Percentiles rank a stretch among this genome's conserved stretches.
Conservation (phyloP, 2,329 filamentous ascomycete species). For the Laburnicola sp. region DNA sequence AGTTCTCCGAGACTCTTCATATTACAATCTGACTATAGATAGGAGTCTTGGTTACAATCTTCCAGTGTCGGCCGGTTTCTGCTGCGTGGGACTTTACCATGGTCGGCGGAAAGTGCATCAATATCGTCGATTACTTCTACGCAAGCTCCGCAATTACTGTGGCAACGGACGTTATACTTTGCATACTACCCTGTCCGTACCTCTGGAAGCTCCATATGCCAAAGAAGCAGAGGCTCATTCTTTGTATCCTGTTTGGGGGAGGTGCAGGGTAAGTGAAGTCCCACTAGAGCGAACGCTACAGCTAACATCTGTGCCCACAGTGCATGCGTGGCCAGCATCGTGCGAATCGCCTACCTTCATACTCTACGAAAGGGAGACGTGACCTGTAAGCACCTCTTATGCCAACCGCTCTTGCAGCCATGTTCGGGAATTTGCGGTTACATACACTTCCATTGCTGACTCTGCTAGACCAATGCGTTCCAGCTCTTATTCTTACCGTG, state of each 20-base stretch:
- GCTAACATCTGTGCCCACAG: constrained; percentile 7
- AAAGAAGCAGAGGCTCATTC: constrained; percentile 29
- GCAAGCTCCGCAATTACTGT: constrained; percentile 31
- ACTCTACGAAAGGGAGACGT: constrained; percentile 24
- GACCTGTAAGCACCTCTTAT: constrained; percentile 25
- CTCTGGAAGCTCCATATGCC: constrained; percentile 33
- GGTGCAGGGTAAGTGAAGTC: constrained; percentile 27
- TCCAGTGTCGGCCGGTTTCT: constrained; percentile 29
- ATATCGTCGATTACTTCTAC: constrained; percentile 32
- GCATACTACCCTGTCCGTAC: constrained; percentile 28
- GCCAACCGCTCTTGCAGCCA: background rate
- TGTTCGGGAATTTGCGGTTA: background rate
- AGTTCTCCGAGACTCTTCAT: background rate
- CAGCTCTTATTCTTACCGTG: constrained; percentile 28
- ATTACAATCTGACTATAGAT: background rate
- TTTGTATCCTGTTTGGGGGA: constrained; percentile 31
- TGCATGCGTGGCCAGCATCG: constrained; percentile 29
- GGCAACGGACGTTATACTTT: constrained; percentile 29
- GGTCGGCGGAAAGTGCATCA: constrained; percentile 18
- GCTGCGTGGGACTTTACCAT: constrained; percentile 31
- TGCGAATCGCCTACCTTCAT: constrained; percentile 25
- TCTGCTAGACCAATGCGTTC: constrained; percentile 22
- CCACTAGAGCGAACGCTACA: no score
- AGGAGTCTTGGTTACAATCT: constrained; percentile 33
- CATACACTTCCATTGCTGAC: background rate